Conservation (phyloP, 345 rosid species). For the Eucalyptus erythrocorys region DNA sequence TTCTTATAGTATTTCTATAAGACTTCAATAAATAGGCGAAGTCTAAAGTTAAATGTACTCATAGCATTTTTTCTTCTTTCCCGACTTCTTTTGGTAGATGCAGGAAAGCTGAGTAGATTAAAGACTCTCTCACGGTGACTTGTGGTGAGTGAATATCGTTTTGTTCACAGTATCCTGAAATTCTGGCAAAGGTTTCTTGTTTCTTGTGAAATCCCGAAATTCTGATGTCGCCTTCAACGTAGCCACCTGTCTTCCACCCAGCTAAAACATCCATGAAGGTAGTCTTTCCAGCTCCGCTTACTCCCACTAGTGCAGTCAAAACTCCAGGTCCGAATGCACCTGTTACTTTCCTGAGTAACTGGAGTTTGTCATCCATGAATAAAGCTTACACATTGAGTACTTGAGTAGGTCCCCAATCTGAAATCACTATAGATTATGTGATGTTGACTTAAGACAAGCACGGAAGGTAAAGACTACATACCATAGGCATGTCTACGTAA, state of each 20-base stretch:
- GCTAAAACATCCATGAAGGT: slow-evolving; percentile 37
- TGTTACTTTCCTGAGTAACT: slow-evolving; percentile 19
- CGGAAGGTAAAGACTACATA: neutral
- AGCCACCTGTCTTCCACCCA: slow-evolving; percentile 31
- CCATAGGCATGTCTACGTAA: slow-evolving; percentile 45
- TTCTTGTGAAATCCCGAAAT: slow-evolving; percentile 30
- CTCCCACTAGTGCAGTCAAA: slow-evolving; percentile 34
- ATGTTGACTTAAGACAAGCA: neutral
- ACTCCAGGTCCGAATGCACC: slow-evolving; percentile 35
- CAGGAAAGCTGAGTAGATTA: slow-evolving; percentile 9
- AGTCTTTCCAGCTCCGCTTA: slow-evolving; percentile 42
- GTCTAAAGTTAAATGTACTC: neutral
- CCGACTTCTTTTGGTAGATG: slow-evolving; percentile 11
- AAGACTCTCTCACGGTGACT: slow-evolving; percentile 4
- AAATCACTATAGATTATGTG: neutral
- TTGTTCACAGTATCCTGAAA: slow-evolving; percentile 10
- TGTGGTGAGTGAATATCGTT: slow-evolving; percentile 10
- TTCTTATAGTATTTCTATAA: neutral
- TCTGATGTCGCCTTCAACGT: slow-evolving; percentile 24
- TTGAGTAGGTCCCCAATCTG: neutral
- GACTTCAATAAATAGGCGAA: neutral
- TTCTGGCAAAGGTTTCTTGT: slow-evolving; percentile 12
- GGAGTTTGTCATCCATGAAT: slow-evolving; percentile 12
- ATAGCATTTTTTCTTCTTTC: slow-evolving; percentile 4
- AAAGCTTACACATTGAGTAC: neutral